Evolutionary conservation across 805 yeast genomes (phyloP).

Genomic region (Blastobotrys peoriensis): DNA sequence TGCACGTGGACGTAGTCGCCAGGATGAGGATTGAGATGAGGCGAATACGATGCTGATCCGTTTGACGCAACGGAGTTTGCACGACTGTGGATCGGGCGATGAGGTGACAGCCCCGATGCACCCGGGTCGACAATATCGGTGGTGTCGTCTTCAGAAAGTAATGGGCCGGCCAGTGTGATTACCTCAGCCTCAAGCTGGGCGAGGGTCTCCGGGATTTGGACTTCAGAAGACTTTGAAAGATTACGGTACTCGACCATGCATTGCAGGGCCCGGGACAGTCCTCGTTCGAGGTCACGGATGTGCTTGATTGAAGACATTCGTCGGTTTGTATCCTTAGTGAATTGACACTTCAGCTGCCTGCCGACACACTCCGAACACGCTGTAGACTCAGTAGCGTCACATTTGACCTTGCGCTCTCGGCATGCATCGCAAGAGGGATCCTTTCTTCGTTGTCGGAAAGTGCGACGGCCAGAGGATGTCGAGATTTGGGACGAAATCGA

Average conservation of each 20-base stretch:
- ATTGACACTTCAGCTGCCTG: constrained; percentile 26
- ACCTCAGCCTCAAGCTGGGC: not conserved
- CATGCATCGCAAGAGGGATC: constrained; percentile 30
- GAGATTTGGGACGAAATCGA: not conserved
- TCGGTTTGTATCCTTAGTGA: constrained; percentile 25
- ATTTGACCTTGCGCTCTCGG: constrained; percentile 28
- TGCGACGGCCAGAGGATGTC: constrained; percentile 11
- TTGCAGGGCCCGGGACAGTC: constrained; percentile 9
- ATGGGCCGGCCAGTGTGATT: not conserved
- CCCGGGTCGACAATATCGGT: not conserved
- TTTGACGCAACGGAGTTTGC: constrained; percentile 2
- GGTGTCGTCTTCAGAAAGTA: not conserved
- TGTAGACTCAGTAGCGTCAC: constrained; percentile 27
- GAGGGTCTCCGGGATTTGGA: constrained; percentile 11
- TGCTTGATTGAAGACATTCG: constrained; percentile 23
- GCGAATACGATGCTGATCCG: not conserved
- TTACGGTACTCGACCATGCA: constrained; percentile 12
- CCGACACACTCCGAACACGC: constrained; percentile 28
- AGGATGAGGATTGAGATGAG: constrained; percentile 2
- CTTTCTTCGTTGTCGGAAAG: constrained; percentile 27
- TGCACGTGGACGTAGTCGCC: constrained; percentile 7
- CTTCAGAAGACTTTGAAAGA: constrained; percentile 15
- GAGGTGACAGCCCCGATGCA: not conserved
- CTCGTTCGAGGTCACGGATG: constrained; percentile 17
- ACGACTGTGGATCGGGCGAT: constrained; percentile 3